Conservation (phyloP, 108 stramenopile genomes). For the Asterionellopsis glacialis region DNA sequence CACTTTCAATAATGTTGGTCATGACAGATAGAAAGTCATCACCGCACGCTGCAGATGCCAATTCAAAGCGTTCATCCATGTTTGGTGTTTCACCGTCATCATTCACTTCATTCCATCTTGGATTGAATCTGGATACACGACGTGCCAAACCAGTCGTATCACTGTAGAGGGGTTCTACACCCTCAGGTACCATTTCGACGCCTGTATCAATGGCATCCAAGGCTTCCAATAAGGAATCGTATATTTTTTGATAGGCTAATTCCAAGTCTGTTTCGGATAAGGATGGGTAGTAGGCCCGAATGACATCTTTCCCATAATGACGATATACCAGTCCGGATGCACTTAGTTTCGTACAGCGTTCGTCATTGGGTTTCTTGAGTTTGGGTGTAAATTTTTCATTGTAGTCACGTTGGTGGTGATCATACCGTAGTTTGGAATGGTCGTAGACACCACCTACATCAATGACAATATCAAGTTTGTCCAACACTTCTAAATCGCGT, state of each 20-base stretch:
- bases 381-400: constrained; percentile 71
- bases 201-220: constrained; percentile 99
- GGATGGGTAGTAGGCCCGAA: constrained; percentile 62
- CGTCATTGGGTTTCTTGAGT: constrained; percentile 13
- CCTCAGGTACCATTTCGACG: constrained; percentile 69
- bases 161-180: constrained; percentile 57
- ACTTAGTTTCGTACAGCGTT: constrained; percentile 79
- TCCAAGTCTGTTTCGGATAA: constrained; percentile 49
- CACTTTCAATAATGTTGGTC: constrained; percentile 74
- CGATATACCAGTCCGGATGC: constrained; percentile 96
- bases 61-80: constrained; percentile 84
- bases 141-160: constrained; percentile 81
- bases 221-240: constrained; percentile 91
- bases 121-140: constrained; percentile 87
- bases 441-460: constrained; percentile 97
- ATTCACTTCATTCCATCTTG: constrained; percentile 87
- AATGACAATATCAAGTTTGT: constrained; percentile 86
- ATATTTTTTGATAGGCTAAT: constrained; percentile 68
- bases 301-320: constrained; percentile 94
- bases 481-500: constrained; percentile 74
- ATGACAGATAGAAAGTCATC: constrained; percentile 82
- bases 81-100: constrained; percentile 49
- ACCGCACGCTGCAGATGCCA: constrained; percentile 80
- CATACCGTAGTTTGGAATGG: constrained; percentile 76
- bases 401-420: constrained; percentile 97